A percentile compares a stretch with the other conserved stretches of the same genome.
Conservation (phyloP, 805 yeast genomes). For the Schwanniomyces sp. region DNA sequence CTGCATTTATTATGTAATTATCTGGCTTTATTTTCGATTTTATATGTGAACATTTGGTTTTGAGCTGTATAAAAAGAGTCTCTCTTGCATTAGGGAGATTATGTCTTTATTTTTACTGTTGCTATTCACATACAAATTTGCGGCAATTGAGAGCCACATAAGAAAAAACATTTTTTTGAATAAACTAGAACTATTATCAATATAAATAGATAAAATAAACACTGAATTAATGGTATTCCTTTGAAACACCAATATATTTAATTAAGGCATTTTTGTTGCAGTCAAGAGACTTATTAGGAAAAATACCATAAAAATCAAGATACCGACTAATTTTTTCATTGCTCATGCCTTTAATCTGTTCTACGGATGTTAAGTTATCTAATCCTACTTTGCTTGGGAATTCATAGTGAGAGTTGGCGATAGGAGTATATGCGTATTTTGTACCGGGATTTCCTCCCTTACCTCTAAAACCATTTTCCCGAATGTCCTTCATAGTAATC, state of each 20-base stretch:
- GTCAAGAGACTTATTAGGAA: neutral
- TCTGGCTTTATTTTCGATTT: too few relatives aligned
- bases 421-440: neutral
- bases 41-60: too few relatives aligned
- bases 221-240: neutral
- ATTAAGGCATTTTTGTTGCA: neutral
- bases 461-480: neutral
- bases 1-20: too few relatives aligned
- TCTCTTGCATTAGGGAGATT: too few relatives aligned
- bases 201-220: too few relatives aligned
- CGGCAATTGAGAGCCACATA: too few relatives aligned
- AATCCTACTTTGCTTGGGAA: neutral
- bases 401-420: neutral
- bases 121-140: too few relatives aligned
- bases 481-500: neutral
- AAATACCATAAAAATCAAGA: neutral
- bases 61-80: too few relatives aligned
- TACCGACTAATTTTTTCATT: neutral
- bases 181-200: too few relatives aligned
- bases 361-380: neutral
- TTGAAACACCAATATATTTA: neutral
- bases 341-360: neutral
- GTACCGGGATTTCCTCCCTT: neutral
- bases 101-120: too few relatives aligned
- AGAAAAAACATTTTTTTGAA: too few relatives aligned